phyloP scores from a whole-genome alignment of 163 green algal genomes.

The Chlamydomonas reinhardtii region DNA sequence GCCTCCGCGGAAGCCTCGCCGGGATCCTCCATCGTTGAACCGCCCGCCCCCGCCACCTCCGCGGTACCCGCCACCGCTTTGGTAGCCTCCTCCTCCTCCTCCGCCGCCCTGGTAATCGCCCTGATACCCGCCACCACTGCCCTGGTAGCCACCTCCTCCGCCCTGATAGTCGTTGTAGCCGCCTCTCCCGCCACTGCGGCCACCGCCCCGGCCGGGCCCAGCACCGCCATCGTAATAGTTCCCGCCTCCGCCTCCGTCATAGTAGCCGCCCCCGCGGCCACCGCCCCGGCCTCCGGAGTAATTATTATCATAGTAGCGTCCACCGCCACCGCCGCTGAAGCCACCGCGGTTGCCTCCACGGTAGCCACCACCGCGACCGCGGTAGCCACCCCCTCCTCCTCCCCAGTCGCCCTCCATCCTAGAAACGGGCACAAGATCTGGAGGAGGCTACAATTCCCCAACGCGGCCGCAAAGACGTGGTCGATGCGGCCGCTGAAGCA shows the following conservation, averaged over 20 bases:
- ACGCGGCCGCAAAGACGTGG: constrained; percentile 35
- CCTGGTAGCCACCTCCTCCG: constrained; percentile 2
- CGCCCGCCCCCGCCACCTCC: constrained; percentile 5
- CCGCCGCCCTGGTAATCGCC: constrained; percentile 8
- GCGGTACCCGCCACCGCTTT: constrained; percentile 14
- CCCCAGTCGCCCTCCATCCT: constrained; percentile 19
- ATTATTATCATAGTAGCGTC: constrained; percentile 24
- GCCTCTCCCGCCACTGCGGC: background rate
- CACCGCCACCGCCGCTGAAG: constrained; percentile 22
- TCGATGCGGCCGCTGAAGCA: too few relatives aligned
- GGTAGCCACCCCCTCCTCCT: constrained; percentile 8
- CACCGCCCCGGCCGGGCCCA: background rate
- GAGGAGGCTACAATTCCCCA: background rate
- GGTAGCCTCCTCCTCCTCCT: constrained; percentile 21
- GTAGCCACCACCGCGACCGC: constrained; percentile 8
- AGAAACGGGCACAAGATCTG: background rate
- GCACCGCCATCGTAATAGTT: constrained; percentile 23
- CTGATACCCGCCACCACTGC: constrained; percentile 13
- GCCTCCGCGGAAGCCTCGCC: constrained; percentile 23
- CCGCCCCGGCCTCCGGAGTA: constrained; percentile 16
- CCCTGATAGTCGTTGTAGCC: background rate
- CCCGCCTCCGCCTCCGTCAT: constrained; percentile 4
- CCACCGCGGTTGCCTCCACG: background rate
- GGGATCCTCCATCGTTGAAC: constrained; percentile 39
- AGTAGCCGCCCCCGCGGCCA: background rate